Evolutionary conservation across 352 stramenopile genomes (phyloP).

Genomic region (Pythium diclinum): DNA sequence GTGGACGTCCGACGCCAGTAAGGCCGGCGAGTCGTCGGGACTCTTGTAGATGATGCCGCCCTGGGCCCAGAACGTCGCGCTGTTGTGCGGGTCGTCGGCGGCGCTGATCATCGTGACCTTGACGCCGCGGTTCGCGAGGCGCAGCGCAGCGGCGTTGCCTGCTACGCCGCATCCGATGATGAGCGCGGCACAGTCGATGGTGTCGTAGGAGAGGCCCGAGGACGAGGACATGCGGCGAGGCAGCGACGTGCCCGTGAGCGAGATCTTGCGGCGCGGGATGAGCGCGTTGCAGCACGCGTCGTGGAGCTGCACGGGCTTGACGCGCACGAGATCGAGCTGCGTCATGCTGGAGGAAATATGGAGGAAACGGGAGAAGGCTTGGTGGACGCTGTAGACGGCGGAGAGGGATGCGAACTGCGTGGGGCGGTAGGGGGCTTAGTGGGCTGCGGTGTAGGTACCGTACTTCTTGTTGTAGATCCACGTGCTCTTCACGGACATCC

Average conservation of each 20-base stretch:
- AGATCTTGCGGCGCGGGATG: slow-evolving; percentile 37
- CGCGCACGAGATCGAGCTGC: slow-evolving; percentile 45
- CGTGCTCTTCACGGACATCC: slow-evolving; percentile 79
- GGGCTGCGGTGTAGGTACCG: slow-evolving; percentile 59
- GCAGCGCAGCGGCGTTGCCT: slow-evolving; percentile 67
- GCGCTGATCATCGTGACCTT: slow-evolving; percentile 77
- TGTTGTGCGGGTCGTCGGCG: slow-evolving; percentile 77
- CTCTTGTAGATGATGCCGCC: slow-evolving; percentile 95
- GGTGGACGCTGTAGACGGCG: neutral
- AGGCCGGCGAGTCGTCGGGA: slow-evolving; percentile 77
- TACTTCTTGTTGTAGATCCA: slow-evolving; percentile 88
- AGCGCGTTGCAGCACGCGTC: slow-evolving; percentile 25
- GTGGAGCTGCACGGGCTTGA: slow-evolving; percentile 34
- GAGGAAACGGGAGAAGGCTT: neutral
- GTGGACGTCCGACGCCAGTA: slow-evolving; percentile 90
- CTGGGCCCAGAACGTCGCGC: slow-evolving; percentile 95
- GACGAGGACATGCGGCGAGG: slow-evolving; percentile 36
- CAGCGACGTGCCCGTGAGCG: slow-evolving; percentile 22
- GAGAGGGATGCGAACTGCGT: neutral
- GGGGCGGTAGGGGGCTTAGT: slow-evolving; percentile 36
- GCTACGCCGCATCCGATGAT: slow-evolving; percentile 82
- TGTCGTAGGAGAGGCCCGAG: slow-evolving; percentile 37
- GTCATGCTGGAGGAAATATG: slow-evolving; percentile 33
- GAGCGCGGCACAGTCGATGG: slow-evolving; percentile 58
- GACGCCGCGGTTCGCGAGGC: slow-evolving; percentile 64